phyloP scores from a whole-genome alignment of 768 basidiomycete genomes.

The Pulveroboletus sp. region DNA sequence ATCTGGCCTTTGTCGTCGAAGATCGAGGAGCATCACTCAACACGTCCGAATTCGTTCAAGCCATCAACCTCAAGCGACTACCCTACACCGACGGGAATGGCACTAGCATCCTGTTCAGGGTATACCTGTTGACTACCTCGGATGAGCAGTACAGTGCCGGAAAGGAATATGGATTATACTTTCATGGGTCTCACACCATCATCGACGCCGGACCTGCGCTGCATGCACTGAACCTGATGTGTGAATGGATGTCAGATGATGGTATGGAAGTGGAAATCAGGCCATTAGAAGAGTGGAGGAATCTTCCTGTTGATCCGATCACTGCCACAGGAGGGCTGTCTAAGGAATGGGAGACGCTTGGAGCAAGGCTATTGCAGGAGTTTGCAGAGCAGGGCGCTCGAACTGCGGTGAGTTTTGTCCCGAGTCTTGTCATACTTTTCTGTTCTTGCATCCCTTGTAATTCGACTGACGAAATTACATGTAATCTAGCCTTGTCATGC shows the following conservation, averaged over 20 bases:
- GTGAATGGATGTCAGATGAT: too few relatives aligned
- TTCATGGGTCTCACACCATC: too few relatives aligned
- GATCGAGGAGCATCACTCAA: constrained; percentile 13
- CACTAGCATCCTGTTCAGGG: background rate
- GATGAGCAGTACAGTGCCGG: background rate
- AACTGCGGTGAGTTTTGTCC: constrained; percentile 4
- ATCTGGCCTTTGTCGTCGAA: constrained; percentile 17
- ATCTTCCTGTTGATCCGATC: too few relatives aligned
- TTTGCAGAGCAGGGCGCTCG: constrained; percentile 2
- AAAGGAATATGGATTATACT: too few relatives aligned
- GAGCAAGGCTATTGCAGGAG: constrained; percentile 14
- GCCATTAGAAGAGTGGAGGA: too few relatives aligned
- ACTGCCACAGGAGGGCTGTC: too few relatives aligned
- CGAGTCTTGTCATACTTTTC: background rate
- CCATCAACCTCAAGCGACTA: constrained; percentile 14
- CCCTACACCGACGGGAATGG: constrained; percentile 13
- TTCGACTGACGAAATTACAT: background rate
- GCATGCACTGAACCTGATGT: too few relatives aligned
- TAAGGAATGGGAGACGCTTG: constrained; percentile 9
- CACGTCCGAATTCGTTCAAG: constrained; percentile 12
- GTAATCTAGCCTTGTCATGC: constrained; percentile 6
- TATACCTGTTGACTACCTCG: constrained; percentile 12
- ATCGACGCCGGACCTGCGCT: too few relatives aligned
- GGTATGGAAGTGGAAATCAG: too few relatives aligned
- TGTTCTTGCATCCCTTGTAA: background rate